Conservation (phyloP, 2,329 filamentous ascomycete genomes). For the Laburnicola sp. region DNA sequence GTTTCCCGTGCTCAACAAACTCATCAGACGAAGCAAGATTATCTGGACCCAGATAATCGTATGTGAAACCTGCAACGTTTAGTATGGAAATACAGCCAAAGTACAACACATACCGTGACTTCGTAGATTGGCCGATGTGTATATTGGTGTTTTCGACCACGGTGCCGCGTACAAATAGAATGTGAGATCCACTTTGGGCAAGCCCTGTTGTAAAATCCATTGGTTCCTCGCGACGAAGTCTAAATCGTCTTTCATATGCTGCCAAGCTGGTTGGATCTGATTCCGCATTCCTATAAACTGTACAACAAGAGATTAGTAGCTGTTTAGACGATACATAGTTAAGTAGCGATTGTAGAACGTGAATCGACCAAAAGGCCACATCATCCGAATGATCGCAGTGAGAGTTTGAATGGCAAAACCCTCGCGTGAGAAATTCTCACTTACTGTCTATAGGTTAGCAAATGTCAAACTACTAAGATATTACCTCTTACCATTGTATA, state of each 20-base stretch:
- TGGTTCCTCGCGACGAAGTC: constrained; percentile 46
- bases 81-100: too few species aligned
- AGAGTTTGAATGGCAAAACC: too few species aligned
- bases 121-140: constrained; percentile 17
- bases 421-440: too few species aligned
- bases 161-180: constrained; percentile 41
- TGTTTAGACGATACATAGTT: too few species aligned
- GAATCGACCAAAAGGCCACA: too few species aligned
- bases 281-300: constrained; percentile 48
- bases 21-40: constrained; percentile 50
- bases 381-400: too few species aligned
- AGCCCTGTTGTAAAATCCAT: constrained; percentile 46
- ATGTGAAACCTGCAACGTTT: constrained; percentile 43
- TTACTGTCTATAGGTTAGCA: not conserved
- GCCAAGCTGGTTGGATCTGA: constrained; percentile 49
- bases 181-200: constrained; percentile 48
- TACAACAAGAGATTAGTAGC: too few species aligned
- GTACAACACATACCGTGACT: constrained; percentile 14
- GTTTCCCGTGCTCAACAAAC: constrained; percentile 38
- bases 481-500: too few species aligned
- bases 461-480: too few species aligned
- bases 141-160: constrained; percentile 11
- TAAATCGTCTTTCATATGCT: constrained; percentile 43
- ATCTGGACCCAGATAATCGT: constrained; percentile 52
- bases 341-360: too few species aligned